phyloP scores from a whole-genome alignment of 2,329 filamentous ascomycete species.

The Paradendryphiella salina region DNA sequence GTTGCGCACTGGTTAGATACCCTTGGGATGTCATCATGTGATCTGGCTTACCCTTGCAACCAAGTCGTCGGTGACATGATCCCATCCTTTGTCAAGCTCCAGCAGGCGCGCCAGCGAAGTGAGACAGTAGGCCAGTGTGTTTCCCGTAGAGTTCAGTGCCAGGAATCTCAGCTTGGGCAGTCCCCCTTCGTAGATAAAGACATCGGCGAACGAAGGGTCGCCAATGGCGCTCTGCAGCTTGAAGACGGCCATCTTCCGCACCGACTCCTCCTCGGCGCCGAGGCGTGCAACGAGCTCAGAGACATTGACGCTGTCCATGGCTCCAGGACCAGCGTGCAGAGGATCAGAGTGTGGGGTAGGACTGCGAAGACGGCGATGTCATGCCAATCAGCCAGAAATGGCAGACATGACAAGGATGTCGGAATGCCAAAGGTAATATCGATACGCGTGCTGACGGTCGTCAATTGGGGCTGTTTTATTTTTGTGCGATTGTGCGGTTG shows the following conservation, averaged over 20 bases:
- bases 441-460: slow-evolving; percentile 6
- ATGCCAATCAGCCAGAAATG: slow-evolving; percentile 18
- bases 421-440: slow-evolving; percentile 6
- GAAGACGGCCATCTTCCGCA: slow-evolving; percentile 98
- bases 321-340: slow-evolving; percentile 8
- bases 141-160: slow-evolving; percentile 82
- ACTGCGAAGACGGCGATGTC: slow-evolving; percentile 11
- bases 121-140: slow-evolving; percentile 92
- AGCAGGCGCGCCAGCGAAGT: slow-evolving; percentile 85
- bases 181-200: slow-evolving; percentile 90
- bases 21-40: not conserved
- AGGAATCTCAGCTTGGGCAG: slow-evolving; percentile 78
- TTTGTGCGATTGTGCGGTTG: too few species aligned
- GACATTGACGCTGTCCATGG: slow-evolving; percentile 60
- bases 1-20: slow-evolving; percentile 17
- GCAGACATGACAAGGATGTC: slow-evolving; percentile 9
- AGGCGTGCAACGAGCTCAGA: slow-evolving; percentile 62
- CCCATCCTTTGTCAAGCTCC: slow-evolving; percentile 98
- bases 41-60: slow-evolving; percentile 61
- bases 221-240: slow-evolving; percentile 95
- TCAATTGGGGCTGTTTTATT: not conserved
- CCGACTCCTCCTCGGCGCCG: slow-evolving; percentile 75
- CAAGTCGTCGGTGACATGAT: slow-evolving; percentile 75
- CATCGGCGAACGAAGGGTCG: slow-evolving; percentile 93
- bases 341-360: slow-evolving; percentile 20